phyloP scores from a whole-genome alignment of 2,329 filamentous ascomycete genomes.

The Xylariales sp. region DNA sequence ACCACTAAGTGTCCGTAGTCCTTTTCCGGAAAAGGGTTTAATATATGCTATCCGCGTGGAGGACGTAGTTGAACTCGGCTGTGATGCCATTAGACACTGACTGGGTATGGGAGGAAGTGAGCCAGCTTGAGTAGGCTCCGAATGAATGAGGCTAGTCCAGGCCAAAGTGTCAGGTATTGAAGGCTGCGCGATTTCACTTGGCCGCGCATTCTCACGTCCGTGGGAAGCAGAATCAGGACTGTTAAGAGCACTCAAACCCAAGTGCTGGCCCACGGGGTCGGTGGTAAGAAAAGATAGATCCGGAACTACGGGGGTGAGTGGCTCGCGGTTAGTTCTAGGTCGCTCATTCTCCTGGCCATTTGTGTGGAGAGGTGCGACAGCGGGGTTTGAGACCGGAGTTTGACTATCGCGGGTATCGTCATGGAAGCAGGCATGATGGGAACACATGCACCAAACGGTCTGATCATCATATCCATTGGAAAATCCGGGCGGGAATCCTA shows the following conservation, averaged over 20 bases:
- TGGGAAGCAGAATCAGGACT: constrained; percentile 52
- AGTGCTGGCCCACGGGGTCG: constrained; percentile 50
- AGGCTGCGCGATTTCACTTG: constrained; percentile 46
- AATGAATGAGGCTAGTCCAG: constrained; percentile 60
- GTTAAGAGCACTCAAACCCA: constrained; percentile 57
- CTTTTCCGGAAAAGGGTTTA: constrained; percentile 66
- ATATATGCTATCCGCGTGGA: constrained; percentile 64
- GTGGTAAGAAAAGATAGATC: constrained; percentile 59
- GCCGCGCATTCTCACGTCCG: constrained; percentile 43
- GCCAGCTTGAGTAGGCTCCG: constrained; percentile 51
- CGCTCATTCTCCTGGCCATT: constrained; percentile 65
- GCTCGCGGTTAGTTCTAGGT: constrained; percentile 60
- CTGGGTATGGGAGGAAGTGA: constrained; percentile 60
- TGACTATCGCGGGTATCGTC: constrained; percentile 58
- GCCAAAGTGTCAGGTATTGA: constrained; percentile 68
- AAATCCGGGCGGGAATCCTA: constrained; percentile 43
- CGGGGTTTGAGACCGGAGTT: constrained; percentile 35
- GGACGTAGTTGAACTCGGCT: constrained; percentile 64
- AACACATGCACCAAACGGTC: constrained; percentile 69
- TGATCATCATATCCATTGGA: constrained; percentile 53
- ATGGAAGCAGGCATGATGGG: constrained; percentile 71
- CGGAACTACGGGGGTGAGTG: constrained; percentile 61
- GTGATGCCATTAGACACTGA: constrained; percentile 64
- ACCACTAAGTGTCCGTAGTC: constrained; percentile 64
- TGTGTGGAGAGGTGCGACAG: constrained; percentile 41